Evolutionary conservation across 208 protist genomes (phyloP).

Genomic region (Leishmania major): DNA sequence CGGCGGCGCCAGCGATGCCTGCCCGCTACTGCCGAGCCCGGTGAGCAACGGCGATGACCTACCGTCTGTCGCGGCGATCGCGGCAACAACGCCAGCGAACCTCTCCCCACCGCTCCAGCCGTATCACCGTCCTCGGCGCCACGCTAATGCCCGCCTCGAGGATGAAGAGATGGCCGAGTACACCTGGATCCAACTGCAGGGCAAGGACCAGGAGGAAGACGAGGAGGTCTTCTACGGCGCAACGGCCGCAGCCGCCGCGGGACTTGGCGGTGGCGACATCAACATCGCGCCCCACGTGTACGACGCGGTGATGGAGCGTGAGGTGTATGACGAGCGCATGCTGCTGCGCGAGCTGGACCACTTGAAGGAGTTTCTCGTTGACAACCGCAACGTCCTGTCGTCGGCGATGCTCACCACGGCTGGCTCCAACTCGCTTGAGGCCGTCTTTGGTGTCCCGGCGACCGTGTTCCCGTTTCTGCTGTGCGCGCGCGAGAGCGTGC

Average conservation of each 20-base stretch:
- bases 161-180: slow-evolving; percentile 18
- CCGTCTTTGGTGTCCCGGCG: slow-evolving; percentile 83
- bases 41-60: neutral
- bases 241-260: slow-evolving; percentile 19
- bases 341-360: slow-evolving; percentile 72
- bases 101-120: neutral
- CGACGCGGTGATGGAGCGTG: slow-evolving; percentile 37
- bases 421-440: slow-evolving; percentile 81
- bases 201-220: slow-evolving; percentile 36
- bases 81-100: neutral
- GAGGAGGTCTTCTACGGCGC: slow-evolving; percentile 42
- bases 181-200: slow-evolving; percentile 33
- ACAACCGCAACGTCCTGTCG: slow-evolving; percentile 71
- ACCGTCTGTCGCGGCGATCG: neutral
- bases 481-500: slow-evolving; percentile 75
- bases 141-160: neutral
- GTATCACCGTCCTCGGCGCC: neutral
- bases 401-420: slow-evolving; percentile 69
- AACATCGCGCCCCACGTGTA: slow-evolving; percentile 35
- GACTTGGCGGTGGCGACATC: slow-evolving; percentile 31
- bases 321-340: slow-evolving; percentile 44
- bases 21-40: neutral
- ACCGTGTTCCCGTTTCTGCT: slow-evolving; percentile 87
- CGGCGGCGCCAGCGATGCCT: neutral
- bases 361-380: slow-evolving; percentile 73